Evolutionary conservation across 163 green algal species (phyloP).

Genomic region (Prototheca cutis): DNA sequence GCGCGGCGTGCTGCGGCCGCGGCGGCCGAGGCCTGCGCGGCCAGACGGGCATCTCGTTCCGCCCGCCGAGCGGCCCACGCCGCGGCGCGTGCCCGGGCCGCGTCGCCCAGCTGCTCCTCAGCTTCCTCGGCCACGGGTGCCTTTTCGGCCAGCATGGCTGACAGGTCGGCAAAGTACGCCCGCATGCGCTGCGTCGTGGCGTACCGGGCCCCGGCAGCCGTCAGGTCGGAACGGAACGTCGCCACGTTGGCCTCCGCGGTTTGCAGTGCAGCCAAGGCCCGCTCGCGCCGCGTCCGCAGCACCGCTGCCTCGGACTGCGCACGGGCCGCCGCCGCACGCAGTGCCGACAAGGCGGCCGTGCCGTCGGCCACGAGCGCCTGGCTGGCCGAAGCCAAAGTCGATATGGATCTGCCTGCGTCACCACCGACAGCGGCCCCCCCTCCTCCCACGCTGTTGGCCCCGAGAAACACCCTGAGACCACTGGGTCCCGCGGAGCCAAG

Average conservation of each 20-base stretch:
- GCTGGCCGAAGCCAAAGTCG: too few species aligned
- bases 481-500: too few species aligned
- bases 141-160: conserved; percentile 68
- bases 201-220: conserved; percentile 32
- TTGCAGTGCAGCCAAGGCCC: conserved; percentile 7
- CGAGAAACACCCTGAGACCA: too few species aligned
- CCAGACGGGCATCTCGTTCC: conserved; percentile 21
- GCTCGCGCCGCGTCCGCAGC: conserved; percentile 9
- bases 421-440: too few species aligned
- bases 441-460: too few species aligned
- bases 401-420: too few species aligned
- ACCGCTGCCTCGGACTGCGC: conserved; percentile 13
- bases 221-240: conserved; percentile 26
- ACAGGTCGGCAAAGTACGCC: conserved; percentile 68
- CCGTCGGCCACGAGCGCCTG: conserved; percentile 4
- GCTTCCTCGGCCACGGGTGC: conserved; percentile 67
- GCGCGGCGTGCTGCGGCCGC: conserved; percentile 48
- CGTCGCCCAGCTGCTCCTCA: conserved; percentile 44
- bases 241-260: conserved; percentile 11
- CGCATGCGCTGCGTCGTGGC: conserved; percentile 41
- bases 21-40: conserved; percentile 35
- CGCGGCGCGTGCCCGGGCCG: conserved; percentile 14
- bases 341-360: conserved; percentile 10
- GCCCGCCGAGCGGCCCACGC: conserved; percentile 1
- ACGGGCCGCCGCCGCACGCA: conserved; percentile 26